Conservation (phyloP, 2,329 filamentous ascomycete genomes). For the Alternaria sp. region DNA sequence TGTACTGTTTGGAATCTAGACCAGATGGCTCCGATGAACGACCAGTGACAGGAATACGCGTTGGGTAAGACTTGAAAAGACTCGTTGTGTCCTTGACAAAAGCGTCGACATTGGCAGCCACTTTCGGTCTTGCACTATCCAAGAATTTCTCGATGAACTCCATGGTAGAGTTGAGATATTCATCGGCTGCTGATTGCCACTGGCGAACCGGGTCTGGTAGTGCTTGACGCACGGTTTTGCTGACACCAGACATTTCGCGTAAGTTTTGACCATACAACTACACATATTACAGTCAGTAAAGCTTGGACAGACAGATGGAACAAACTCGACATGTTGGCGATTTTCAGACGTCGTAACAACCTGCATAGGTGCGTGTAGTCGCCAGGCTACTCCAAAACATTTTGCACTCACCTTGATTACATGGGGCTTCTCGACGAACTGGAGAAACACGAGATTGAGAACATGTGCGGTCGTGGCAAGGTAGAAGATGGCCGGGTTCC, state of each 20-base stretch:
- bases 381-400: background rate
- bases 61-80: slow-evolving; percentile 88
- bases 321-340: background rate
- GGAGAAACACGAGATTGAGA: slow-evolving; percentile 85
- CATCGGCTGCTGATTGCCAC: slow-evolving; percentile 87
- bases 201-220: slow-evolving; percentile 84
- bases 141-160: slow-evolving; percentile 93
- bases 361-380: background rate
- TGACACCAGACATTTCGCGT: slow-evolving; percentile 86
- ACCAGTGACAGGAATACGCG: slow-evolving; percentile 82
- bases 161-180: slow-evolving; percentile 82
- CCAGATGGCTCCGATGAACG: slow-evolving; percentile 83
- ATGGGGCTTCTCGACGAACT: slow-evolving; percentile 93
- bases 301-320: background rate
- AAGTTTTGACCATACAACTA: slow-evolving; percentile 82
- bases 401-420: slow-evolving; percentile 63
- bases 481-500: slow-evolving; percentile 85
- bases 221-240: slow-evolving; percentile 87
- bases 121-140: slow-evolving; percentile 82
- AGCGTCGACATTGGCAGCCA: slow-evolving; percentile 84
- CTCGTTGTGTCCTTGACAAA: slow-evolving; percentile 89
- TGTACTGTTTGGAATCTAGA: slow-evolving; percentile 81
- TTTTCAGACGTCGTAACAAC: background rate
- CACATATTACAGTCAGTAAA: background rate
- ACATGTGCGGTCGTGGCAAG: slow-evolving; percentile 87